A percentile compares a stretch with the other conserved stretches of the same genome.
Conservation (phyloP, 1,284 basidiomycete genomes). For the Butyriboletus appendiculatus region DNA sequence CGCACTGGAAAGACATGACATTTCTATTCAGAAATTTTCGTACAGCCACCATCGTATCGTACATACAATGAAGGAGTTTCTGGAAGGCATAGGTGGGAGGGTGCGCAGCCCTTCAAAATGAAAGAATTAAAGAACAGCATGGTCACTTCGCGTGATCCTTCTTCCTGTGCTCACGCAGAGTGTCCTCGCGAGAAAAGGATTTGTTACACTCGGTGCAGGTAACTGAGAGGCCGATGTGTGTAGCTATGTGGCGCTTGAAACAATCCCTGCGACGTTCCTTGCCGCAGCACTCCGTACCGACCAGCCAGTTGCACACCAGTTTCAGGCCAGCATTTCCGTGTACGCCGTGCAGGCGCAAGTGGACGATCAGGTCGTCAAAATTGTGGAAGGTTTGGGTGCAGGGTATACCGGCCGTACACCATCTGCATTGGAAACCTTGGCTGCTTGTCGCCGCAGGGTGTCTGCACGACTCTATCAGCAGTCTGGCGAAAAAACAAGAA, state of each 20-base stretch:
- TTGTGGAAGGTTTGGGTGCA: not conserved
- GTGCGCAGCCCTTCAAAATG: not conserved
- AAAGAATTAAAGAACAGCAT: no score
- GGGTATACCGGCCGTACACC: not conserved
- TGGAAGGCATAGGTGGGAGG: no score
- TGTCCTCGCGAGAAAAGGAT: conserved; percentile 9
- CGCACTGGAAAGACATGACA: no score
- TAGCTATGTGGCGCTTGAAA: conserved; percentile 5
- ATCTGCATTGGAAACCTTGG: not conserved
- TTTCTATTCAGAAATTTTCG: not conserved
- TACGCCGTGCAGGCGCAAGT: conserved; percentile 1
- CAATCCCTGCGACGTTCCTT: not conserved
- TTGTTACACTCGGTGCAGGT: conserved; percentile 10
- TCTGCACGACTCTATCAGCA: conserved; percentile 8
- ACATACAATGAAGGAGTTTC: not conserved
- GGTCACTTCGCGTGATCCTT: conserved; percentile 1
- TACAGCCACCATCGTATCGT: not conserved
- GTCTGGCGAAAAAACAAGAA: no score
- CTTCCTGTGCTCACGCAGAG: conserved; percentile 2
- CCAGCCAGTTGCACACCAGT: conserved; percentile 10
- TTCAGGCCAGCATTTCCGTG: not conserved
- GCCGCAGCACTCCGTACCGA: not conserved
- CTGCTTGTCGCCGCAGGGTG: not conserved
- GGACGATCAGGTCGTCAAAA: conserved; percentile 8
- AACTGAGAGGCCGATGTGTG: not conserved